A percentile compares a stretch with the other conserved stretches of the same genome.
phyloP scores from a whole-genome alignment of 208 protist species.

The Acanthamoeba quina region DNA sequence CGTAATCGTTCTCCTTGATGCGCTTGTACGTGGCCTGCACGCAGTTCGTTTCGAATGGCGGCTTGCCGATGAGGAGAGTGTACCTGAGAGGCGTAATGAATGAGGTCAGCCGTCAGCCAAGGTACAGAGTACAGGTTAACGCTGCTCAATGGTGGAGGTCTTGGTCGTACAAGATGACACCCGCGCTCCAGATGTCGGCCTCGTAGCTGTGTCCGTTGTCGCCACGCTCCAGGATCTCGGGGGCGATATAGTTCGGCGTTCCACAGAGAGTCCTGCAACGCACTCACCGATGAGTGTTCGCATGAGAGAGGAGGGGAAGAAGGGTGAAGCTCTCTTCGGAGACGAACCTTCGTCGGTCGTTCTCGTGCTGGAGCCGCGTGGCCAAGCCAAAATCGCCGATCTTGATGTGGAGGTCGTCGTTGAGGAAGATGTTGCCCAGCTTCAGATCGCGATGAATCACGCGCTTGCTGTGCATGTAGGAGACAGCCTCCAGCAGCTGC shows the following conservation, averaged over 20 bases:
- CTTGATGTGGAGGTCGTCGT: slow-evolving; percentile 90
- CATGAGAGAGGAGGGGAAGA: neutral
- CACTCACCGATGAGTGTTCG: neutral
- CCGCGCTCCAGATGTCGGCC: slow-evolving; percentile 98
- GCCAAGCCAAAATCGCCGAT: slow-evolving; percentile 96
- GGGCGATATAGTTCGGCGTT: slow-evolving; percentile 97
- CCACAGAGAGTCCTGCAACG: slow-evolving; percentile 92
- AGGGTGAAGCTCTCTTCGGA: no score
- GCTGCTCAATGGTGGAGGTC: neutral
- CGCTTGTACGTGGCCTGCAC: slow-evolving; percentile 97
- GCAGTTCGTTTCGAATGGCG: slow-evolving; percentile 98
- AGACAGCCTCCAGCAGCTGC: slow-evolving; percentile 95
- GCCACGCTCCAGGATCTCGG: slow-evolving; percentile 91
- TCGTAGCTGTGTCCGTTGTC: slow-evolving; percentile 95
- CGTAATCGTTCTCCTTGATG: slow-evolving; percentile 95
- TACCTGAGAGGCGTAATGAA: slow-evolving; percentile 85
- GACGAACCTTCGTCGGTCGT: slow-evolving; percentile 83
- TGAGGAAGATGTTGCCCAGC: slow-evolving; percentile 96
- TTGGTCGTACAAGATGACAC: slow-evolving; percentile 95
- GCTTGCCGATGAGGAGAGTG: slow-evolving; percentile 97
- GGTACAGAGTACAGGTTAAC: neutral
- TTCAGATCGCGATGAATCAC: slow-evolving; percentile 98
- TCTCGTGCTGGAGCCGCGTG: slow-evolving; percentile 80
- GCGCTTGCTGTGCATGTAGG: slow-evolving; percentile 96
- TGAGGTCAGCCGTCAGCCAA: no score